Base-by-base conservation (phyloP, 495 filamentous ascomycete genomes). In the Friedmanniomyces simplex region DNA sequence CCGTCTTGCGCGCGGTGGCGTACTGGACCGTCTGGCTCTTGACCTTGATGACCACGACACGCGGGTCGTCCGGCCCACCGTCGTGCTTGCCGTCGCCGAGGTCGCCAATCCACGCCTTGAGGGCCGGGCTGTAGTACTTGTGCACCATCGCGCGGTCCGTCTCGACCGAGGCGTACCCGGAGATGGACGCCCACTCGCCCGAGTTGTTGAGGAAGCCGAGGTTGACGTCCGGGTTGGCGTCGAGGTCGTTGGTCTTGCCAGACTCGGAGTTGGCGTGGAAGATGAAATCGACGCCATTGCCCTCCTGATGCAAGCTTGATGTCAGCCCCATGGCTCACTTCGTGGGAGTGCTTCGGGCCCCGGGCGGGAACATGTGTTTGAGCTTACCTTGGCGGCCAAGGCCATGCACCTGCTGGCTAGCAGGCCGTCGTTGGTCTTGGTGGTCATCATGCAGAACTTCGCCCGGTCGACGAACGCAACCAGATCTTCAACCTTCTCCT, bases 191-290 rank as follows among this genome's bases (percentile, higher is more conserved):
- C 84, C 84, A 87, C 65, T 82, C 76, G 57, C 88, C 89, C 39
- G 77, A 81, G 59, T 68, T 72, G 71, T 88, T 86, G 60, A 90
- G 75, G 80, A 97, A 97, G 50, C 82, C 81, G 68, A 96, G 79
- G 75, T 96, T 96, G 68, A 86, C 79, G 69, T 90, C 81, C 0
- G 82, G 77, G 73, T 96, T 85, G 18, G 73, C 72, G 47, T 77
- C 72, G 16, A 97, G 78, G 67, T 96, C 90, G 71, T 88, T 78
- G 13, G 89, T 91, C 75, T 97, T 96, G 71, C 88, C 86, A 32
- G 88, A 90, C 69, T 93, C 87, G 58, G 88, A 89, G 76, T 96
- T 96, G 62, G 89, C 88, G 74, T 93, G 84, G 80, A 97, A 96
- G 71, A 95, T 78, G 47, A 95, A 81, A 69, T 96, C 90, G 50